phyloP scores from a whole-genome alignment of 164 flowering plant genomes.

The Chimonanthus salicifolius region DNA sequence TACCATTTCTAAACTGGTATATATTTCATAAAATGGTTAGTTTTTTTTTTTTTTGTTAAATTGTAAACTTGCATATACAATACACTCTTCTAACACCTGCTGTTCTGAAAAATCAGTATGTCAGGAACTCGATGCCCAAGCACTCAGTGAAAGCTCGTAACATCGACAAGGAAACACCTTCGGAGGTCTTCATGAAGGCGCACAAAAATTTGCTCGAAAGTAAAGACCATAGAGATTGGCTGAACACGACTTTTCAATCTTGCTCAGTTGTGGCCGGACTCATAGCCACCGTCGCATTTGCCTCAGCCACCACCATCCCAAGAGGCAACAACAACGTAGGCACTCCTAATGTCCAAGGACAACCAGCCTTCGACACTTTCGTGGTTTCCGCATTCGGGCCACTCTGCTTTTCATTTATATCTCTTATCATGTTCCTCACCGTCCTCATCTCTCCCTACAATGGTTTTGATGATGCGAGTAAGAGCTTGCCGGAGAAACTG shows the following conservation, averaged over 20 bases:
- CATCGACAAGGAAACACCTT: not conserved
- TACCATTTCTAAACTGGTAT: too few relatives aligned
- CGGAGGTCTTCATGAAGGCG: conserved; percentile 1
- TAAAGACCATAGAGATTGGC: conserved; percentile 5
- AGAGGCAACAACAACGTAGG: not conserved
- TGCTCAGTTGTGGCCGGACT: conserved; percentile 11
- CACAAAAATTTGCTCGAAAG: not conserved
- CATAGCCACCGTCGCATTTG: conserved; percentile 7
- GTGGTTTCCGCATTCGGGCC: not conserved
- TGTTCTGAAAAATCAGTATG: not conserved
- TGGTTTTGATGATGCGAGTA: not conserved
- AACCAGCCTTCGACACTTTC: conserved; percentile 1
- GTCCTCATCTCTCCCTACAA: conserved; percentile 3
- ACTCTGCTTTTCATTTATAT: conserved; percentile 1
- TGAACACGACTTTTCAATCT: not conserved
- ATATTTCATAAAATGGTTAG: too few relatives aligned
- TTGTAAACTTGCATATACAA: not conserved
- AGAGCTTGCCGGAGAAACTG: not conserved
- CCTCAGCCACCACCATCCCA: conserved; percentile 7
- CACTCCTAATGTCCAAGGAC: not conserved
- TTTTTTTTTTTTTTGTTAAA: too few relatives aligned
- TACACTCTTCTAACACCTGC: too few relatives aligned
- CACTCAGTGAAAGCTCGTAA: conserved; percentile 1
- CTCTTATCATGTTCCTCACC: not conserved
- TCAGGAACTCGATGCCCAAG: conserved; percentile 3